A percentile compares a stretch with the other conserved stretches of the same genome.
phyloP scores from a whole-genome alignment of 2,329 filamentous ascomycete genomes.

The Macrophomina phaseolina region DNA sequence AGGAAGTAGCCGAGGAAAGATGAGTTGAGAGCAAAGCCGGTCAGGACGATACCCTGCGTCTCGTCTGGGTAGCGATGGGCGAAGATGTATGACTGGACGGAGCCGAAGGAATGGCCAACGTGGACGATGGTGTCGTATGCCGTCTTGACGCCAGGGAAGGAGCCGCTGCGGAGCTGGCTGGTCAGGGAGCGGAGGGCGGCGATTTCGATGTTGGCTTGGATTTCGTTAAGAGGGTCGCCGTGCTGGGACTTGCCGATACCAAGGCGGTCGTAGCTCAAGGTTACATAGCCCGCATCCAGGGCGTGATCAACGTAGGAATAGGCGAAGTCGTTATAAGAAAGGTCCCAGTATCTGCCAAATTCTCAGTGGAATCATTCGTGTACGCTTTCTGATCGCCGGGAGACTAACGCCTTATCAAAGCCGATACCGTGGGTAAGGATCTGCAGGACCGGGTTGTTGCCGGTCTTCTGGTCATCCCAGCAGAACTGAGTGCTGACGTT shows the following conservation, averaged over 20 bases:
- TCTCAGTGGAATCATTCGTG: not conserved
- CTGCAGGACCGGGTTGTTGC: conserved; percentile 47
- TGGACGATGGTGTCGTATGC: conserved; percentile 58
- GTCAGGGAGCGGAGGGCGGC: conserved; percentile 63
- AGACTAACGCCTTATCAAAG: conserved; percentile 55
- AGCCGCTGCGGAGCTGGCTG: conserved; percentile 52
- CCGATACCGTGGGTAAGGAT: conserved; percentile 61
- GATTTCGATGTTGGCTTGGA: conserved; percentile 65
- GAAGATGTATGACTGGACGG: conserved; percentile 62
- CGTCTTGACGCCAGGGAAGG: conserved; percentile 50
- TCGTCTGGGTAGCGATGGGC: conserved; percentile 58
- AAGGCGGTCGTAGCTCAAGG: conserved; percentile 66
- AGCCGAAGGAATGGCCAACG: conserved; percentile 69
- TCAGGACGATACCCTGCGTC: conserved; percentile 65
- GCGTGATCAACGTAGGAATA: conserved; percentile 67
- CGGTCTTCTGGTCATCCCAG: conserved; percentile 53
- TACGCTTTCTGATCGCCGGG: not conserved
- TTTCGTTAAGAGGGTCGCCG: conserved; percentile 64
- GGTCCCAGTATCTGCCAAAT: conserved; percentile 65
- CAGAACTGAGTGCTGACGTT: conserved; percentile 67
- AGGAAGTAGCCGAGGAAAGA: conserved; percentile 52
- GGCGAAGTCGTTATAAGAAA: conserved; percentile 62
- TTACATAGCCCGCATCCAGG: conserved; percentile 63
- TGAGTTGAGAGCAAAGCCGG: conserved; percentile 61
- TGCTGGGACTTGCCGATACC: conserved; percentile 65